These are phyloP conservation scores for Fraxinus pennsylvanica DNA, from an alignment of 257 asterid genomes.

Conservation along the genomic window DNA sequence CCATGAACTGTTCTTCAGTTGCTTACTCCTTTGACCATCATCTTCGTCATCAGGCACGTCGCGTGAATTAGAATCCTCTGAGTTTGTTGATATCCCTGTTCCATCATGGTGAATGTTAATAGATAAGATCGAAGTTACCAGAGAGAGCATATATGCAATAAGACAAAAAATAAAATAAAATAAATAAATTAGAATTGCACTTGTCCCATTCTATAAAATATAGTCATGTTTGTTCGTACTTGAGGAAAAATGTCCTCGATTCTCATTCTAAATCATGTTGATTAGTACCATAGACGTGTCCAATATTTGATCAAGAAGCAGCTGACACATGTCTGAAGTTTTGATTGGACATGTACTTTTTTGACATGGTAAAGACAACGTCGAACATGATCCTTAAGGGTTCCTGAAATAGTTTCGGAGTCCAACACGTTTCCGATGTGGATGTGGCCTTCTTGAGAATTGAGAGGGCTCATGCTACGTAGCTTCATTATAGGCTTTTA, in stretches of 20 bases:
- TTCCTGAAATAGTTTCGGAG: background rate
- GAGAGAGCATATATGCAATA: background rate
- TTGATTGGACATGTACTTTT: background rate
- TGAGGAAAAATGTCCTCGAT: background rate
- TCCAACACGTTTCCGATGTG: background rate
- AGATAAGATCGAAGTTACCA: conserved; percentile 5
- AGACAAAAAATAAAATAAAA: background rate
- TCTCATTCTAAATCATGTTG: background rate
- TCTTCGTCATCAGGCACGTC: conserved; percentile 82
- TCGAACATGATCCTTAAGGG: background rate
- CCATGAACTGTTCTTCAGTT: conserved; percentile 77
- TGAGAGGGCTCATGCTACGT: background rate
- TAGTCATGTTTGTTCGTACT: background rate
- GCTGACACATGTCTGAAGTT: background rate
- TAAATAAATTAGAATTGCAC: background rate
- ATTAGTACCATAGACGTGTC: background rate
- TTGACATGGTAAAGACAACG: background rate
- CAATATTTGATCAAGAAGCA: background rate
- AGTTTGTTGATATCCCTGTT: conserved; percentile 52
- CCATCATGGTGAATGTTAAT: conserved; percentile 9
- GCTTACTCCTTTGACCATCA: conserved; percentile 90
- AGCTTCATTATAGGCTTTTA: background rate
- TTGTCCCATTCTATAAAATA: background rate
- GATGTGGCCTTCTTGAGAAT: background rate
- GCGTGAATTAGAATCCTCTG: conserved; percentile 70